Percentiles rank a stretch among this genome's conserved stretches.
Evolutionary conservation across 805 yeast species (phyloP).

Genomic region (Lachancea fermentati): DNA sequence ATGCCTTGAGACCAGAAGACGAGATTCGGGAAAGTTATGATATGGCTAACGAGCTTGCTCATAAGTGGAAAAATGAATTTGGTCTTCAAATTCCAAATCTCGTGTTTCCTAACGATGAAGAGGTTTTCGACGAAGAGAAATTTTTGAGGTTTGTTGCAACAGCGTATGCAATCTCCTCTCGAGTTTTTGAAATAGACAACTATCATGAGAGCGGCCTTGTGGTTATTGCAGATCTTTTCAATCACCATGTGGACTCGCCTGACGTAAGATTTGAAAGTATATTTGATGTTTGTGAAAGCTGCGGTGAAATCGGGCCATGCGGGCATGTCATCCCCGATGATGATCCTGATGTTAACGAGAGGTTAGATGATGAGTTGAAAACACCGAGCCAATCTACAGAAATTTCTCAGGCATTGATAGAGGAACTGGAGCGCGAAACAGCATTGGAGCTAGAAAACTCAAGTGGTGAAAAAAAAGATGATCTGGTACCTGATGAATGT

Average conservation of each 20-base stretch:
- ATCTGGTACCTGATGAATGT: slow-evolving; percentile 44
- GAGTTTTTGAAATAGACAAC: slow-evolving; percentile 78
- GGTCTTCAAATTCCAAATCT: slow-evolving; percentile 28
- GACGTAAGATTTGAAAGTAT: slow-evolving; percentile 61
- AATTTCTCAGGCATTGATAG: too few relatives aligned
- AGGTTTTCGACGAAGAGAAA: slow-evolving; percentile 19
- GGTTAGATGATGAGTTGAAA: too few relatives aligned
- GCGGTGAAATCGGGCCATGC: slow-evolving; percentile 44
- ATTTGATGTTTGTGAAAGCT: slow-evolving; percentile 45
- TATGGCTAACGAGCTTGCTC: slow-evolving; percentile 33
- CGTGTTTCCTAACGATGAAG: slow-evolving; percentile 26
- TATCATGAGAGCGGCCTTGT: slow-evolving; percentile 73
- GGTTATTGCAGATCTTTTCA: slow-evolving; percentile 88
- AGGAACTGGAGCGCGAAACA: too few relatives aligned
- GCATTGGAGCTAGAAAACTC: too few relatives aligned
- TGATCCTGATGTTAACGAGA: too few relatives aligned
- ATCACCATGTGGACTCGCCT: slow-evolving; percentile 56
- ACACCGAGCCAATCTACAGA: too few relatives aligned
- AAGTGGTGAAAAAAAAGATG: slow-evolving; percentile 15
- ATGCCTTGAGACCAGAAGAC: slow-evolving; percentile 25
- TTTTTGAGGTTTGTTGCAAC: slow-evolving; percentile 50
- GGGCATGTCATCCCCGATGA: slow-evolving; percentile 31
- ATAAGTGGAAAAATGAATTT: slow-evolving; percentile 29
- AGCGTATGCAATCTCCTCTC: slow-evolving; percentile 58
- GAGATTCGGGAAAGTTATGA: slow-evolving; percentile 39